phyloP scores from a whole-genome alignment of 2,329 filamentous ascomycete species.

The Fusarium veterinarium region DNA sequence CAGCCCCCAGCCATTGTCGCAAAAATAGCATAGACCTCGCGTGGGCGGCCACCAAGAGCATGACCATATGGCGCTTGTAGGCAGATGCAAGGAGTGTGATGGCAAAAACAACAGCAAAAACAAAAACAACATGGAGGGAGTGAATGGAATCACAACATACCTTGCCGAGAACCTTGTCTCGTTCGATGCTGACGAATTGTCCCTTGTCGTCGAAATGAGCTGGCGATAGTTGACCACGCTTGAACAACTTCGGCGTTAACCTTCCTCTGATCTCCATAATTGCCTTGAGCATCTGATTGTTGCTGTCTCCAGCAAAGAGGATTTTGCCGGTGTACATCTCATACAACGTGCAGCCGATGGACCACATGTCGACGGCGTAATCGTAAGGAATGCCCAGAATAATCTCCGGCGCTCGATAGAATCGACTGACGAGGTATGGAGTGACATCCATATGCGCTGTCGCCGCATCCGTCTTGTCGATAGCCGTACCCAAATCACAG shows the following conservation, averaged over 20 bases:
- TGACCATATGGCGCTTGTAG: slow-evolving; percentile 31
- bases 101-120: slow-evolving; percentile 8
- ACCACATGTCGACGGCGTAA: slow-evolving; percentile 96
- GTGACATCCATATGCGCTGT: slow-evolving; percentile 85
- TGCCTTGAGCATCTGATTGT: slow-evolving; percentile 97
- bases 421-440: slow-evolving; percentile 94
- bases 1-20: slow-evolving; percentile 28
- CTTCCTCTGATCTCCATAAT: slow-evolving; percentile 98
- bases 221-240: slow-evolving; percentile 79
- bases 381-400: slow-evolving; percentile 97
- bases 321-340: slow-evolving; percentile 98
- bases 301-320: slow-evolving; percentile 91
- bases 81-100: slow-evolving; percentile 31
- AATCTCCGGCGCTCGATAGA: slow-evolving; percentile 96
- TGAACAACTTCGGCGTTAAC: slow-evolving; percentile 88
- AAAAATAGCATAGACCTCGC: slow-evolving; percentile 41
- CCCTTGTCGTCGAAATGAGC: slow-evolving; percentile 87
- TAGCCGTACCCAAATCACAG: slow-evolving; percentile 96
- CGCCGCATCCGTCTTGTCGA: slow-evolving; percentile 82
- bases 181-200: slow-evolving; percentile 86
- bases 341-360: slow-evolving; percentile 95
- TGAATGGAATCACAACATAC: slow-evolving; percentile 58
- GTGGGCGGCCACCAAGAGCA: slow-evolving; percentile 16
- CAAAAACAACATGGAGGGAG: slow-evolving; percentile 32
- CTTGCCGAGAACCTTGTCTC: slow-evolving; percentile 88